phyloP scores from a whole-genome alignment of 2,329 filamentous ascomycete species.

The Atkinsonella hypoxylon region DNA sequence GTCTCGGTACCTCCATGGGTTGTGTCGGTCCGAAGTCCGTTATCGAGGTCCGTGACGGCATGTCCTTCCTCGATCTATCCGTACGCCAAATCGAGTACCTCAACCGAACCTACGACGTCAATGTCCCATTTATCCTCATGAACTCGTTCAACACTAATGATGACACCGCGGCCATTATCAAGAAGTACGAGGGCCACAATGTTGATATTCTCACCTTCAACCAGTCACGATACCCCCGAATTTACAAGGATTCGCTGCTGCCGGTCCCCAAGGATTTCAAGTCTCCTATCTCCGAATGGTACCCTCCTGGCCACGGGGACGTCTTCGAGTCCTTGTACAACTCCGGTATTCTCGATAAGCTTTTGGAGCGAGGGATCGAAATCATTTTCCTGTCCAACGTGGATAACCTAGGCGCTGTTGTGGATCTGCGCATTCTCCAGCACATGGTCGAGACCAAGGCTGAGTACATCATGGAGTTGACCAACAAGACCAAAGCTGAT shows the following conservation, averaged over 20 bases:
- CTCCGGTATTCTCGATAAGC: conserved; percentile 94
- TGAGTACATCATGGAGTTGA: conserved; percentile 99
- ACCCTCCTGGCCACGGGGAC: conserved; percentile 97
- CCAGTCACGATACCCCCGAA: conserved; percentile 95
- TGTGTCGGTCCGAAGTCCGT: conserved; percentile 99
- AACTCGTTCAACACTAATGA: conserved; percentile 99
- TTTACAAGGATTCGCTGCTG: conserved; percentile 95
- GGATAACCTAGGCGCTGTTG: conserved; percentile 94
- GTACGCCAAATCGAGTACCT: conserved; percentile 98
- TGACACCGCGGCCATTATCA: conserved; percentile 97
- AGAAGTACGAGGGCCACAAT: conserved; percentile 99
- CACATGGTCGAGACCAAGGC: conserved; percentile 97
- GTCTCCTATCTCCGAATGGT: conserved; percentile 91
- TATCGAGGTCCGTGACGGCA: conserved; percentile 98
- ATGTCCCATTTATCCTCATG: conserved; percentile 98
- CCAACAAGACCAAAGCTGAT: conserved; percentile 99
- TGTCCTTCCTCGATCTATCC: conserved; percentile 98
- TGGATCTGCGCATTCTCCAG: conserved; percentile 94
- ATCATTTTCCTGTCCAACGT: conserved; percentile 98
- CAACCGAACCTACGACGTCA: conserved; percentile 94
- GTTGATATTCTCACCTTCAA: conserved; percentile 99
- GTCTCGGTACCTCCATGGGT: conserved; percentile 98
- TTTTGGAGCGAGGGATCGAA: conserved; percentile 89
- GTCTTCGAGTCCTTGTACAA: conserved; percentile 99
- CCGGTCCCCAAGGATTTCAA: conserved; percentile 84